Base-by-base conservation (phyloP, 225 moss, liverwort and hornwort species). In the Anthoceros angustus region DNA sequence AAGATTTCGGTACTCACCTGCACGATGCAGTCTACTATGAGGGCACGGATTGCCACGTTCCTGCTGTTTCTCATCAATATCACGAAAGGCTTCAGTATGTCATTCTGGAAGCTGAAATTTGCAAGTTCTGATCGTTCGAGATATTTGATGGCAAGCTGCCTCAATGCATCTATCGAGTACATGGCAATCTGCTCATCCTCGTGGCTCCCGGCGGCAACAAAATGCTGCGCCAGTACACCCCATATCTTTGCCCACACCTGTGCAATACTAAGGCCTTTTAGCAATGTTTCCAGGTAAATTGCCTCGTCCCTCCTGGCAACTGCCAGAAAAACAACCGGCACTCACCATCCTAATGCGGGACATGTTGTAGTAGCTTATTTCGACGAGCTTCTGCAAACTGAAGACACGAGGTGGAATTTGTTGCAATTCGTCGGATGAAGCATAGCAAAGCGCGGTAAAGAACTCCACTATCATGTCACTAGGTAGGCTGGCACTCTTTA, bases 291-390 rank as follows among this genome's bases (percentile, higher is more conserved):
- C 8, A 55, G 32, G 32, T 12, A 7, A 46, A 11, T 46, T 11
- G 45, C 16, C 45, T 11, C 45, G 45, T 11, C 45, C 11, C 12
- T 16, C 14, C 14, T 18, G 2, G 14, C 12, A 48, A 55, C 18
- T 18, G 18, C 8, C n/a, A 55, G 1, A 20, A 18, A 8, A 18
- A 55, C 7, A 15, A 18, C 55, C 23, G n/a, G 1, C 18, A 23
- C 55, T 55, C 55, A 55, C 98, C 98, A 99, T 89, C 72, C 98
- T 87, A 55, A 99, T 99, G 65, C 98, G 89, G 32, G 89, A 80
- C 92, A 92, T 92, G 63, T 99, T 99, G 74, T 99, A 99, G 77
- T 99, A 99, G 72, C 98, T 99, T 20, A 99, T 99, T 74, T 99
- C 98, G 69, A 99, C 92, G 68, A 99, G 81, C 70, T 99, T 99